phyloP scores from a whole-genome alignment of 495 filamentous ascomycete species.

The Evernia prunastri region DNA sequence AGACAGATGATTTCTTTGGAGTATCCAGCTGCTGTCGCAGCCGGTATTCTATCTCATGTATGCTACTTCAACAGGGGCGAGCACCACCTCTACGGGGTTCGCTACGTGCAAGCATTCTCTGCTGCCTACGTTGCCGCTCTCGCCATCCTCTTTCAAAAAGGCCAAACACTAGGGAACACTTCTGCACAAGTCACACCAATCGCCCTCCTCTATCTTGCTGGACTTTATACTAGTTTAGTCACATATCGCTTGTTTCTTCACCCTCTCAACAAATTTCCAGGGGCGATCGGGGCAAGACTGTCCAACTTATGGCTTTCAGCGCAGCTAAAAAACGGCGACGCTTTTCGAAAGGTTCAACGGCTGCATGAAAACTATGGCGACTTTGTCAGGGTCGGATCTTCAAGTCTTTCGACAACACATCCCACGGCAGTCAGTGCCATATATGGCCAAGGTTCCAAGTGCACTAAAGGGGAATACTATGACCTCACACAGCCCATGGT shows the following conservation, averaged over 20 bases:
- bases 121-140: background rate
- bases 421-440: background rate
- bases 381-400: background rate
- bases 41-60: background rate
- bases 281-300: background rate
- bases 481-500: background rate
- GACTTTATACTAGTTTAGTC: background rate
- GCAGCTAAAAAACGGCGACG: background rate
- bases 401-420: background rate
- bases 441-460: background rate
- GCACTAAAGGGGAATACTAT: background rate
- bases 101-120: background rate
- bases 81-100: background rate
- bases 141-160: background rate
- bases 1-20: too few relatives aligned
- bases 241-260: background rate
- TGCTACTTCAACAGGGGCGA: background rate
- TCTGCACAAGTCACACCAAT: background rate
- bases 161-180: background rate
- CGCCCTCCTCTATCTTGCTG: background rate
- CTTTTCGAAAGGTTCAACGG: background rate
- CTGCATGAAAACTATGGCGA: background rate
- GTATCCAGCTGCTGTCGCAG: too few relatives aligned
- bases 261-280: background rate
- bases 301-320: background rate